Conservation (phyloP, 1,284 basidiomycete species). For the Papiliotrema laurentii region DNA sequence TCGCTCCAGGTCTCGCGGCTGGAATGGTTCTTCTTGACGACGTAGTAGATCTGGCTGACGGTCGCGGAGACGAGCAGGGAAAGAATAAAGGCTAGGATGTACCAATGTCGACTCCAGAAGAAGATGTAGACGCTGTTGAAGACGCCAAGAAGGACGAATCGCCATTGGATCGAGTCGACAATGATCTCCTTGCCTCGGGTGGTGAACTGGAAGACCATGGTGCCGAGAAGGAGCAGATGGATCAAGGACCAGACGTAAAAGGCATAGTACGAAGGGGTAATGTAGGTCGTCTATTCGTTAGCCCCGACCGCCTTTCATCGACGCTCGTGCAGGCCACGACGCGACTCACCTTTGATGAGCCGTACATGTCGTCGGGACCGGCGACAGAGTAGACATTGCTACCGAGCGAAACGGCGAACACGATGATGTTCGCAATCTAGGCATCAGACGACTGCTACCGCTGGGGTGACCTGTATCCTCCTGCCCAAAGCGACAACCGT, state of each 20-base stretch:
- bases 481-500: too few relatives aligned
- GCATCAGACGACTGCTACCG: too few relatives aligned
- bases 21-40: slow-evolving; percentile 75
- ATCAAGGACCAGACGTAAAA: slow-evolving; percentile 28
- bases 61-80: slow-evolving; percentile 64
- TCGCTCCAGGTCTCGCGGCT: slow-evolving; percentile 60
- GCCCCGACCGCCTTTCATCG: too few relatives aligned
- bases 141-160: slow-evolving; percentile 76
- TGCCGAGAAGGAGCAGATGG: slow-evolving; percentile 80
- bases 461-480: too few relatives aligned
- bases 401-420: slow-evolving; percentile 64
- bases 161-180: slow-evolving; percentile 81
- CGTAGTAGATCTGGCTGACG: slow-evolving; percentile 72
- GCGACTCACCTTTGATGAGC: slow-evolving; percentile 26
- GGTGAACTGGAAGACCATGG: slow-evolving; percentile 81
- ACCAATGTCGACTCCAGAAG: slow-evolving; percentile 62
- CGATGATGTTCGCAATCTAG: slow-evolving; percentile 60
- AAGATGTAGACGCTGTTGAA: slow-evolving; percentile 82
- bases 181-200: slow-evolving; percentile 66
- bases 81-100: slow-evolving; percentile 76
- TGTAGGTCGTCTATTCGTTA: slow-evolving; percentile 73
- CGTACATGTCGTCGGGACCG: slow-evolving; percentile 58
- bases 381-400: slow-evolving; percentile 82
- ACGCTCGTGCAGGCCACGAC: slow-evolving; percentile 1
- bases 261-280: slow-evolving; percentile 76